Percentiles rank a stretch among this genome's conserved stretches.
Evolutionary conservation across 169 alveolate genomes (phyloP).

Genomic region (Cryptosporidium felis): DNA sequence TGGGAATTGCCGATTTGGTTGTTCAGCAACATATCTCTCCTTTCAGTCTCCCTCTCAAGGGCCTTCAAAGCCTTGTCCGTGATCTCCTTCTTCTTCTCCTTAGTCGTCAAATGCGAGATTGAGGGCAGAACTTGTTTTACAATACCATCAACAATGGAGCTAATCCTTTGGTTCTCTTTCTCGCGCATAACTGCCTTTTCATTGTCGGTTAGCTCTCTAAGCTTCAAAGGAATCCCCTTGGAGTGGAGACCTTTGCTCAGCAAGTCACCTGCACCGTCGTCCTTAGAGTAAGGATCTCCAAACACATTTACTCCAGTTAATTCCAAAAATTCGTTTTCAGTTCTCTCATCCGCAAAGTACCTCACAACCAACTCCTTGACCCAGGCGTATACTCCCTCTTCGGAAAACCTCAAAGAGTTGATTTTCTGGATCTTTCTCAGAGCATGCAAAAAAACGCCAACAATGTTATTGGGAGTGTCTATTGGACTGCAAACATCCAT

Average conservation of each 20-base stretch:
- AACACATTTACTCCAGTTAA: conserved; percentile 67
- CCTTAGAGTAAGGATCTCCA: conserved; percentile 69
- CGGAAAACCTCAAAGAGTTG: neutral
- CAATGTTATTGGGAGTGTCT: conserved; percentile 47
- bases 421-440: conserved; percentile 34
- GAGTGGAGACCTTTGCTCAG: conserved; percentile 18
- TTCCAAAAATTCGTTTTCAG: conserved; percentile 37
- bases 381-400: conserved; percentile 25
- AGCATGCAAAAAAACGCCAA: conserved; percentile 24
- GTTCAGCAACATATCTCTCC: conserved; percentile 18
- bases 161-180: conserved; percentile 23
- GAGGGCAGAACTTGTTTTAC: conserved; percentile 42
- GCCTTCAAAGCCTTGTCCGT: conserved; percentile 8
- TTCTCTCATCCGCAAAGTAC: conserved; percentile 66
- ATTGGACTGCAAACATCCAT: conserved; percentile 69
- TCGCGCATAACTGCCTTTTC: conserved; percentile 44
- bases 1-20: neutral
- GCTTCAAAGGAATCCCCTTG: conserved; percentile 37
- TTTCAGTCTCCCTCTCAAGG: conserved; percentile 23
- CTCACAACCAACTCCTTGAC: conserved; percentile 38
- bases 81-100: conserved; percentile 14
- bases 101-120: conserved; percentile 7
- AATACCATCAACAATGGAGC: conserved; percentile 42
- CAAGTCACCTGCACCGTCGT: neutral
- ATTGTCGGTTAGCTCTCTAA: conserved; percentile 56